Base-by-base conservation (phyloP, 495 filamentous ascomycete genomes). In the Penicillium lagena region DNA sequence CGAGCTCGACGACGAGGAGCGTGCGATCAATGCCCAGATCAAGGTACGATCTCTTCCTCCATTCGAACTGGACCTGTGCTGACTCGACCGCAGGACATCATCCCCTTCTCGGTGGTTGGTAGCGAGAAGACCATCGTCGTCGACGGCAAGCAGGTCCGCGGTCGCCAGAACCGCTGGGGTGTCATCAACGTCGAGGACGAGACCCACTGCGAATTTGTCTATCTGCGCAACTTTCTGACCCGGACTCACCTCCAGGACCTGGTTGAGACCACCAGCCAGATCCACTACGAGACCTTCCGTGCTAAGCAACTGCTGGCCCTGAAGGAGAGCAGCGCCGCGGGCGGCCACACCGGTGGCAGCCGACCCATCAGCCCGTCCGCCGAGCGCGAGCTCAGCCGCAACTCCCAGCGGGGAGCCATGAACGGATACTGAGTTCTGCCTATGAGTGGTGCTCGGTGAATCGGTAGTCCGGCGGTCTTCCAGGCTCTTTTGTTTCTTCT, bases 261-360 rank as follows among this genome's bases (percentile, higher is more conserved):
- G 45, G 96, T 99, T 67, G 93, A 95, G 67, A 99, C 93, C 10
- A 99, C 93, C n/a, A 95, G 90, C 53, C 93, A 97, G 75, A 99
- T 97, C 70, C 93, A 99, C 76, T 99, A 99, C 74, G 93, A 99
- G 77, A 94, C 88, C 40, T 99, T 97, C 90, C 91, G 93, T 70
- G 91, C 93, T 52, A 99, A 97, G 80, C 94, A 99, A 70, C 76
- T 99, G 57, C 69, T 99, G 54, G 93, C 93, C 39, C 78, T 99
- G 56, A 97, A 96, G 80, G 93, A 99, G 76, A 93, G 85, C 75
- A 95, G 89, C 63, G 88, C 87, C 47, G 86, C 87, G 44, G 78
- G 77, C 47, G 81, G 85, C 52, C 83, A 87, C 66, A 69, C 69
- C 41, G 61, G 60, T 51, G 83, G 86, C 52, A 93, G 88, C 75